phyloP scores from a whole-genome alignment of 2,329 filamentous ascomycete species.

The Davidsoniella australis region DNA sequence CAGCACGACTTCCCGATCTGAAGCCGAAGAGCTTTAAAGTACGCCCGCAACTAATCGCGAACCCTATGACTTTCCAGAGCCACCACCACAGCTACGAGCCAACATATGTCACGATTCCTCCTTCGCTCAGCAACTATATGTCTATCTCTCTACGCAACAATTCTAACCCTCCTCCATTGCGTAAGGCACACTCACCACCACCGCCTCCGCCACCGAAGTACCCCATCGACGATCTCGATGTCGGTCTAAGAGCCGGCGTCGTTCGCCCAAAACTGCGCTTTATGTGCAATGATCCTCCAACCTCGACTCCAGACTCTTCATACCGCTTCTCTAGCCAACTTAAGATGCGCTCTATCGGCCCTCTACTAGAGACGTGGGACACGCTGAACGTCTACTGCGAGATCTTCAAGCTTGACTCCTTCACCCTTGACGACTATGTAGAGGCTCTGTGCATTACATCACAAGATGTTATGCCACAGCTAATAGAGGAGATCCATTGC shows the following conservation, averaged over 20 bases:
- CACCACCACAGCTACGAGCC: constrained; percentile 8
- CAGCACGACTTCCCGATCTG: constrained; percentile 49
- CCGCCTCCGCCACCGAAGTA: constrained; percentile 73
- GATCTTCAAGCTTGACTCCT: constrained; percentile 84
- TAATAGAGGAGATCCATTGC: constrained; percentile 84
- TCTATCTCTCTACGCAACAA: constrained; percentile 12
- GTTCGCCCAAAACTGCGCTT: constrained; percentile 64
- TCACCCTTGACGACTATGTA: constrained; percentile 92
- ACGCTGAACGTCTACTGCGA: constrained; percentile 97
- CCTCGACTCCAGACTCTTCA: constrained; percentile 16
- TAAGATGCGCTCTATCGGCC: constrained; percentile 69
- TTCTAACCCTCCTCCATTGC: constrained; percentile 24
- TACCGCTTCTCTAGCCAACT: constrained; percentile 25
- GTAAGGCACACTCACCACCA: constrained; percentile 25
- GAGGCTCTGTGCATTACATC: constrained; percentile 70
- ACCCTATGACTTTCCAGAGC: constrained; percentile 7
- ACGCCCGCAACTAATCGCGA: constrained; percentile 11
- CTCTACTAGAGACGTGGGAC: constrained; percentile 82
- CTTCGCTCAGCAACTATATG: constrained; percentile 7
- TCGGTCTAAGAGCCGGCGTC: constrained; percentile 48
- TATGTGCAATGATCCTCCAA: constrained; percentile 48
- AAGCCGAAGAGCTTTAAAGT: constrained; percentile 42
- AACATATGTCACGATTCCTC: constrained; percentile 12
- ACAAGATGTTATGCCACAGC: constrained; percentile 57
- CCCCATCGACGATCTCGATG: constrained; percentile 82